Base-by-base conservation (phyloP, 1,284 basidiomycete species). In the Cystobasidium sp. region DNA sequence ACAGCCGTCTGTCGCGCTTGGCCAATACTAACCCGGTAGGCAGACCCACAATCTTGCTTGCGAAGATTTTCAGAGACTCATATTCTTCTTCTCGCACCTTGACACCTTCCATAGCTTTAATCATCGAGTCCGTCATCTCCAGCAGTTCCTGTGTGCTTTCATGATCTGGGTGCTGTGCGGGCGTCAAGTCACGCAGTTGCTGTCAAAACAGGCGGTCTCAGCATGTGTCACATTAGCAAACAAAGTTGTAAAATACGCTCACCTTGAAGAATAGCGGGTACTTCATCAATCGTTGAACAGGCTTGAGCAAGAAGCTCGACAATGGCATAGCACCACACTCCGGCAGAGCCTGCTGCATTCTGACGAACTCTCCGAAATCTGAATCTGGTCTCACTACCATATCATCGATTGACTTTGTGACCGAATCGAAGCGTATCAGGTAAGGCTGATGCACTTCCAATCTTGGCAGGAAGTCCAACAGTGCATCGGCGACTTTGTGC, bases 361-460 rank as follows among this genome's bases (percentile, higher is more conserved):
- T 84, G 12, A 96, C 85, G 81, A 94, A 96, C 80, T 92, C 91
- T 1, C 91, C 91, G 83, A 96, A 91, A 74, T 91, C 89, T 79
- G 85, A 88, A 18, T 83, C 81, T 18, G 82, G 80, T 76, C 89
- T 87, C 10, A 83, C 82, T n/a, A 88, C 81, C 77, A 89, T 83
- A 44, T 83, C 81, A 63, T 87, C 86, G 47, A 93, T 87, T 68
- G 86, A 79, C 7, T 84, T 82, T 1, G 85, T 85, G 0, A 90
- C 87, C 37, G 85, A 84, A 65, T 89, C 89, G 58, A 94, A 85
- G 61, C 88, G 85, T 16, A 91, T 88, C 3, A 96, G 83, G 81
- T 94, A 96, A 12, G 91, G 89, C 81, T 93, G 91, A 80, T 96
- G 92, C 4, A 91, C 86, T 80, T 93, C 90, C 49, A 94, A 83